These are phyloP conservation scores for Aspergillus fumigatus DNA, from an alignment of 2,329 filamentous ascomycete genomes.

Conservation along the genomic window DNA sequence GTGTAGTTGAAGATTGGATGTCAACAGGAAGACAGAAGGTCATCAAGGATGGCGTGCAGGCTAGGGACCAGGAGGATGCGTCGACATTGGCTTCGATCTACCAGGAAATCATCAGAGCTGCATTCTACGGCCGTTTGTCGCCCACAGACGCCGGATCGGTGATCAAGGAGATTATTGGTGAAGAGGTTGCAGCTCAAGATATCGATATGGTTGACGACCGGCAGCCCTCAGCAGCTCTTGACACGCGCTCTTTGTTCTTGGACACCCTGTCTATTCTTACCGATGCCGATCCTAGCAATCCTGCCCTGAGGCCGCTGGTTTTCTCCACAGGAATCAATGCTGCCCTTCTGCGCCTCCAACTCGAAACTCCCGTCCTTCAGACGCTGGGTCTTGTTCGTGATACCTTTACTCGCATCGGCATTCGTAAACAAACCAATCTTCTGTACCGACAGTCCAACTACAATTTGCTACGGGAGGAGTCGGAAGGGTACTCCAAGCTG, in stretches of 20 bases:
- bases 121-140: constrained; percentile 64
- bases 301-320: constrained; percentile 63
- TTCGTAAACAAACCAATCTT: constrained; percentile 86
- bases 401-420: constrained; percentile 78
- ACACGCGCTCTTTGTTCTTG: constrained; percentile 68
- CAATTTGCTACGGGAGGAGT: constrained; percentile 90
- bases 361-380: constrained; percentile 75
- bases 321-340: constrained; percentile 68
- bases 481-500: constrained; percentile 93
- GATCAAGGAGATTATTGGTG: constrained; percentile 68
- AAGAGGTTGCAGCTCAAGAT: constrained; percentile 47
- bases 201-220: constrained; percentile 44
- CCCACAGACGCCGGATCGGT: constrained; percentile 65
- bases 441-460: constrained; percentile 96
- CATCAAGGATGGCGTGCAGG: constrained; percentile 60
- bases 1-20: constrained; percentile 64
- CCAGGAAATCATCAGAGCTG: constrained; percentile 77
- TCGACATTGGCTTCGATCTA: constrained; percentile 68
- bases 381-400: constrained; percentile 74
- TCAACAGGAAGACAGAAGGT: constrained; percentile 63
- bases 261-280: constrained; percentile 77
- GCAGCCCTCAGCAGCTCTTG: constrained; percentile 44
- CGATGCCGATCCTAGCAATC: constrained; percentile 61
- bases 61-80: constrained; percentile 63
- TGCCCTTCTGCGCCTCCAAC: constrained; percentile 68